A percentile compares a stretch with the other conserved stretches of the same genome.
These are phyloP conservation scores for Porphyrellus cyaneotinctus DNA, from an alignment of 768 basidiomycete species.

Conservation along the genomic window DNA sequence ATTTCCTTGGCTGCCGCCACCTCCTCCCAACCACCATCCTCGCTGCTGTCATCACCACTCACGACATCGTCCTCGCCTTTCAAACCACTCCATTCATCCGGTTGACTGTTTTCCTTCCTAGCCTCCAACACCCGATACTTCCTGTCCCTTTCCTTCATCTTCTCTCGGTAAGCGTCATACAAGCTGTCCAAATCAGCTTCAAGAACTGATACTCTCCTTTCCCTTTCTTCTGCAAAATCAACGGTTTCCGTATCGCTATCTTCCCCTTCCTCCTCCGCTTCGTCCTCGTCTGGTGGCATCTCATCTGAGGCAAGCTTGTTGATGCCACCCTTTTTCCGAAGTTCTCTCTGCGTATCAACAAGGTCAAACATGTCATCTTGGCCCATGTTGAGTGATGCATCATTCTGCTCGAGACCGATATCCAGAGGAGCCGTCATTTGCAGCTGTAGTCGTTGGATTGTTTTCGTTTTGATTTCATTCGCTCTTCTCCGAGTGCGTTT, in stretches of 20 bases:
- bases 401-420: constrained; percentile 84
- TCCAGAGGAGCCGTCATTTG: constrained; percentile 98
- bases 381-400: constrained; percentile 65
- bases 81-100: constrained; percentile 84
- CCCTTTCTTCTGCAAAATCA: constrained; percentile 68
- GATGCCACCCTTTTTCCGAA: constrained; percentile 39
- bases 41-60: constrained; percentile 38
- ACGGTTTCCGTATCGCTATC: constrained; percentile 42
- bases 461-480: constrained; percentile 84
- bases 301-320: constrained; percentile 38
- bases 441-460: constrained; percentile 92
- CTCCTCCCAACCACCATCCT: constrained; percentile 68
- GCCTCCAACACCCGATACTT: constrained; percentile 84
- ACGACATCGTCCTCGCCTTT: constrained; percentile 36
- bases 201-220: constrained; percentile 54
- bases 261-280: constrained; percentile 24
- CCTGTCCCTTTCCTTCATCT: constrained; percentile 76
- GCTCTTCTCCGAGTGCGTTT: constrained; percentile 81
- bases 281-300: constrained; percentile 42
- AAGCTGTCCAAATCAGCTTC: constrained; percentile 87
- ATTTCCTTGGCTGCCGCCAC: constrained; percentile 53
- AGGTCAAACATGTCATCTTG: constrained; percentile 91
- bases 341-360: constrained; percentile 49
- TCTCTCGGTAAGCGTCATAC: constrained; percentile 82
- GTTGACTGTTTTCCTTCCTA: constrained; percentile 64